Conservation (phyloP, 148 eudicot genomes). For the Rhododendron williamsianum region DNA sequence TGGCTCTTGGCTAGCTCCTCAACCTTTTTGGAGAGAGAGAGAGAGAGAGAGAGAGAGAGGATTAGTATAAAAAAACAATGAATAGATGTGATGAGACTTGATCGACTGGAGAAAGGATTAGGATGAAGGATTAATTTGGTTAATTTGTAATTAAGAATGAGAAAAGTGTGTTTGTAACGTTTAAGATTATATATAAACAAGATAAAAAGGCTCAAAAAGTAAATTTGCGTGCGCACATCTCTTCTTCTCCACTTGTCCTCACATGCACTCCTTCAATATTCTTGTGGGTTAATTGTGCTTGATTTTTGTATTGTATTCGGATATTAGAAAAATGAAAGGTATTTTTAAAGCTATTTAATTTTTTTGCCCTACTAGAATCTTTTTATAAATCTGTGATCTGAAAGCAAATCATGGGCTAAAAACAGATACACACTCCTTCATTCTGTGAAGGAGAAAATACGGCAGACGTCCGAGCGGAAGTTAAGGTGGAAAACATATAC, state of each 20-base stretch:
- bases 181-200: neutral
- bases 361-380: neutral
- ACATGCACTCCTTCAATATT: neutral
- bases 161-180: neutral
- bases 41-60: neutral
- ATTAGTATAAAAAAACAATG: neutral
- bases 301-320: neutral
- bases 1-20: neutral
- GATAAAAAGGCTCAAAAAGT: neutral
- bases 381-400: neutral
- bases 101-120: slow-evolving; percentile 13
- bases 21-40: neutral
- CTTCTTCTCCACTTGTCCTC: neutral
- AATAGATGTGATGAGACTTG: slow-evolving; percentile 5
- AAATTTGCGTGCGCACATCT: slow-evolving; percentile 10
- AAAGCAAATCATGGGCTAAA: neutral
- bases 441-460: neutral
- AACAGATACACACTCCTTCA: neutral
- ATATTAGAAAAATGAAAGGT: neutral
- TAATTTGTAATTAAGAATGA: neutral
- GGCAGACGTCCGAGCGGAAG: neutral
- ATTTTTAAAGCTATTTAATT: neutral
- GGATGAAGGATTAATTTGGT: neutral
- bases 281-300: neutral
- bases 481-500: too few relatives aligned